These are phyloP conservation scores for Verticillium nonalfalfae DNA, from an alignment of 2,329 filamentous ascomycete genomes.

Conservation along the genomic window DNA sequence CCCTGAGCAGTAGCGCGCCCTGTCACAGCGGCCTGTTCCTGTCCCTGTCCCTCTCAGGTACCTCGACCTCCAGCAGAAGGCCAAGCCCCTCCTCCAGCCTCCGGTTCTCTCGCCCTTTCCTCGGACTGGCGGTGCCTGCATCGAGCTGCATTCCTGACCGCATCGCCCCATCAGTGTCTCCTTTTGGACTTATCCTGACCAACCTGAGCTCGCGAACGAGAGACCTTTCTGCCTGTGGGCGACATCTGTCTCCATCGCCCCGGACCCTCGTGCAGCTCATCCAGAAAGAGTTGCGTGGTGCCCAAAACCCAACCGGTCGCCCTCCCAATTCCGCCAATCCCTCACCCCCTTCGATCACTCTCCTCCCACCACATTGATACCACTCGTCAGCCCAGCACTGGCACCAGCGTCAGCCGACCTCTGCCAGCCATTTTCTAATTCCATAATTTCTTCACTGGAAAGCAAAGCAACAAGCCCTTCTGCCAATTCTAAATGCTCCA, in stretches of 20 bases:
- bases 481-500: neutral
- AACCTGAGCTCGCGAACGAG: neutral
- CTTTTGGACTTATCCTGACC: neutral
- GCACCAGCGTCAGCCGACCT: neutral
- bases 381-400: neutral
- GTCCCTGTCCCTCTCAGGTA: neutral
- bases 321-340: neutral
- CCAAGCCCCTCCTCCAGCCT: neutral
- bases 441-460: neutral
- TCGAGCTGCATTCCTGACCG: neutral
- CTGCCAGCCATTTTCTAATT: neutral
- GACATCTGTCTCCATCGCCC: neutral
- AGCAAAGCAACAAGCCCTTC: neutral
- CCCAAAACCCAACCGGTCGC: neutral
- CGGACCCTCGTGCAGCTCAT: neutral
- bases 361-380: neutral
- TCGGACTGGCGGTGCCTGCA: neutral
- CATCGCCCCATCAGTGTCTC: neutral
- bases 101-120: neutral
- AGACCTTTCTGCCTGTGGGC: neutral
- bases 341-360: neutral
- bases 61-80: neutral
- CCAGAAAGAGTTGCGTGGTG: neutral
- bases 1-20: neutral
- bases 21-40: neutral